Evolutionary conservation across 1,284 basidiomycete species (phyloP), one percentile per base, ranked within the genome.

Genomic region (Ustilago tritici): DNA sequence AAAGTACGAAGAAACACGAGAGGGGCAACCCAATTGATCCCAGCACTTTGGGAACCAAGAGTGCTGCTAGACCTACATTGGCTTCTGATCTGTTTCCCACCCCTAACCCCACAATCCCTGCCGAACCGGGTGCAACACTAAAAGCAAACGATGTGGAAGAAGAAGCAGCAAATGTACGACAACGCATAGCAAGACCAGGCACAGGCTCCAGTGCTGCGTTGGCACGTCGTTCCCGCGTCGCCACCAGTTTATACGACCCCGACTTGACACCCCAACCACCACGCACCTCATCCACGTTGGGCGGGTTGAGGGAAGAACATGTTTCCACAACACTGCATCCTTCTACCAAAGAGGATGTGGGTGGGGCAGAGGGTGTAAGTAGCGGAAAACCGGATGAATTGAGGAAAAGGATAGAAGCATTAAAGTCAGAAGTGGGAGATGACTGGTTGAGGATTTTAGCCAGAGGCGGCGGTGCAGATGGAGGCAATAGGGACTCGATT

Each of bases 381-480:
- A 40, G 15, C 9, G 31, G 23, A 0, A 59, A 41, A 23, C 58
- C 65, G 7, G 67, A 73, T 9, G 65, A 78, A 2, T 73, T 79
- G 19, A 71, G 82, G 1, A 46, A 70, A 38, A 68, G 79, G 9
- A 86, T 86, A 47, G 84, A 86, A 57, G 77, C 76, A 50, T 66
- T 86, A 49, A 82, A 82, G 47, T 69, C 67, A 32, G 79, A 81
- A 43, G 79, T 82, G 8, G 84, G 84, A 17, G 84, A 86, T 54
- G 84, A 86, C 47, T 86, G 84, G 84, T 59, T 86, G 23, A 70
- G 83, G 3, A 53, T 80, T 2, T 46, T 82, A 14, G 76, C 80
- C 1, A 40, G 70, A 7, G 70, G 68, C 5, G 70, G 65, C 9
- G 65, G 63, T 10, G 43, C 47, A 17, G 47, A 23, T 4, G 64